Evolutionary conservation across 164 flowering plant genomes (phyloP), one percentile per base, ranked within the genome.

Genomic region (Tetrastigma voinierianum): DNA sequence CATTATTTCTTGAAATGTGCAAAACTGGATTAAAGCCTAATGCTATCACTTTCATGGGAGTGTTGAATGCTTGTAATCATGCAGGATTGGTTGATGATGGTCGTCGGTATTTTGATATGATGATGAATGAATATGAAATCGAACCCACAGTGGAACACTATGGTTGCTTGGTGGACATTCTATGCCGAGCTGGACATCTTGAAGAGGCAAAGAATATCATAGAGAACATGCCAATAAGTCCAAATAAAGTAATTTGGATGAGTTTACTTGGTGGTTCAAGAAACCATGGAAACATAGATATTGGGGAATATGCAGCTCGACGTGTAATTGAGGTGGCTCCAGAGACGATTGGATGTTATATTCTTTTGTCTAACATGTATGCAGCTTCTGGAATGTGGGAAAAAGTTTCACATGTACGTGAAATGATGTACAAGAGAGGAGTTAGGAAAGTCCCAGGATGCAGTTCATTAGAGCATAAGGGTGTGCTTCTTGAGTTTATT

Each of bases 51-150:
- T 80, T 73, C 24, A 24, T 76, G 9, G 78, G 80, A 1, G 75
- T 76, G 52, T 51, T 76, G 64, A 60, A 71, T 66, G 83, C 83
- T 55, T 80, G 83, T 69, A 80, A 67, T 55, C 80, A 79, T 66
- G 78, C 70, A 47, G 82, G 82, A 5, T 69, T 74, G 54, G 80
- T 77, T 4, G 67, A 73, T 48, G 64, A 77, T n/a, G 81, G 78
- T 11, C 58, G 63, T 13, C 10, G 13, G 0, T 69, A 74, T 64
- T 77, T 80, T 43, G 20, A 74, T 24, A 53, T 59, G 55, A 80
- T 80, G 83, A 46, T 10, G 20, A 59, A 60, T 45, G 74, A 72
- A 8, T 72, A 69, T 52, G 66, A 68, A 45, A 68, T 77, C 25
- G 60, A 74, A 53, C 78, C 76, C 10, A 57, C 76, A 16, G 45